Conservation (phyloP, 2,329 filamentous ascomycete genomes). For the Meredithiella fracta region DNA sequence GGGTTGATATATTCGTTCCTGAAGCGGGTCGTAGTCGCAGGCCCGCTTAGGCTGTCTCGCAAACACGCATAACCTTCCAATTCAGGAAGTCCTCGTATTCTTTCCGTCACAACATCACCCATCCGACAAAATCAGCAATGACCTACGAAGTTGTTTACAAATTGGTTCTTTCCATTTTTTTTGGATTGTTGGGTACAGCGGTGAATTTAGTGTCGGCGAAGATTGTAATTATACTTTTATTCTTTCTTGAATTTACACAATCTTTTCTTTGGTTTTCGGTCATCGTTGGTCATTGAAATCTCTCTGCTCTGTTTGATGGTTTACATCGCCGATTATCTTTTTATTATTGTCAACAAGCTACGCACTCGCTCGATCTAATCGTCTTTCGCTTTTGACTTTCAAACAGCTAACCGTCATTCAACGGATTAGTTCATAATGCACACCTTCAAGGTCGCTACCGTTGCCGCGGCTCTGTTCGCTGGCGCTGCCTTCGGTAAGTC, state of each 20-base stretch:
- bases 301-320: background rate
- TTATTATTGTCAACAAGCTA: background rate
- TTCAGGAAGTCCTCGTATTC: background rate
- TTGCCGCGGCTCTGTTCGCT: constrained; percentile 27
- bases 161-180: background rate
- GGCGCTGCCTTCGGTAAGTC: constrained; percentile 28
- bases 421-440: constrained; percentile 26
- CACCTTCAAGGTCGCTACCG: constrained; percentile 29
- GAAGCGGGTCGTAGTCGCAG: background rate
- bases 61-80: background rate
- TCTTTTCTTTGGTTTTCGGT: background rate
- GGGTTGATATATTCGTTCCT: background rate
- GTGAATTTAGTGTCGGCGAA: background rate
- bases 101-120: background rate
- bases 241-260: background rate
- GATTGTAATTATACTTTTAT: background rate
- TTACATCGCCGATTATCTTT: background rate
- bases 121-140: background rate
- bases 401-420: background rate
- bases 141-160: background rate
- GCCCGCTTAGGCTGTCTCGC: background rate
- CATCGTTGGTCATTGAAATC: background rate
- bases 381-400: background rate
- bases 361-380: background rate
- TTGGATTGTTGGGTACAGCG: background rate